Evolutionary conservation across 2,329 filamentous ascomycete genomes (phyloP).

Genomic region (Hymenoscyphus linearis): DNA sequence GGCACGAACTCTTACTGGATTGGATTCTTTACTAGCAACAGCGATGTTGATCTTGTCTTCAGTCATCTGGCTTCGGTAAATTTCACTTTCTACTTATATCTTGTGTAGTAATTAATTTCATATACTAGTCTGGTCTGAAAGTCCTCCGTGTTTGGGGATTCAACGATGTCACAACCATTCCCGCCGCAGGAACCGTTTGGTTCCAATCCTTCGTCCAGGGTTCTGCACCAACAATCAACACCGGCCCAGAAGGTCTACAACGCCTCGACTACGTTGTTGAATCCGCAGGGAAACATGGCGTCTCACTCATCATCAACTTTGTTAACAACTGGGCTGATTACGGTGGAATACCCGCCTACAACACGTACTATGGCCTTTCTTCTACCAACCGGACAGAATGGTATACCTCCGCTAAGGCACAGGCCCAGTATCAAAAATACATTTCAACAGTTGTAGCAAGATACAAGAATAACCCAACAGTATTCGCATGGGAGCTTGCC

Average conservation of each 20-base stretch:
- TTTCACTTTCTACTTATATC: slow-evolving; percentile 34
- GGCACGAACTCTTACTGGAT: slow-evolving; percentile 54
- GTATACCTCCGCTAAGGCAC: slow-evolving; percentile 50
- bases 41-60: slow-evolving; percentile 47
- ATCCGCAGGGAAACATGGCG: slow-evolving; percentile 51
- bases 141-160: slow-evolving; percentile 54
- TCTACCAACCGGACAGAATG: slow-evolving; percentile 35
- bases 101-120: slow-evolving; percentile 42
- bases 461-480: slow-evolving; percentile 52
- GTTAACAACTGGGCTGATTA: slow-evolving; percentile 69
- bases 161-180: slow-evolving; percentile 51
- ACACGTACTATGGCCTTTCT: background rate
- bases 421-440: slow-evolving; percentile 54
- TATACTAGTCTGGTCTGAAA: slow-evolving; percentile 44
- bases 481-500: slow-evolving; percentile 65
- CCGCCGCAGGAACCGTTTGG: slow-evolving; percentile 34
- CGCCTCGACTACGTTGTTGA: slow-evolving; percentile 60
- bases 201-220: slow-evolving; percentile 7
- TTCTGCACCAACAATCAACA: slow-evolving; percentile 54
- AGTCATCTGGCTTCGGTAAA: slow-evolving; percentile 34
- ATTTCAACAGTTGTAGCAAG: slow-evolving; percentile 53
- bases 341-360: slow-evolving; percentile 49
- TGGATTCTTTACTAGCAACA: slow-evolving; percentile 43
- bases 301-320: slow-evolving; percentile 61
- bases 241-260: slow-evolving; percentile 55